Base-by-base conservation (phyloP, 176 grass and related monocot species). In the Miscanthus lutarioriparius region DNA sequence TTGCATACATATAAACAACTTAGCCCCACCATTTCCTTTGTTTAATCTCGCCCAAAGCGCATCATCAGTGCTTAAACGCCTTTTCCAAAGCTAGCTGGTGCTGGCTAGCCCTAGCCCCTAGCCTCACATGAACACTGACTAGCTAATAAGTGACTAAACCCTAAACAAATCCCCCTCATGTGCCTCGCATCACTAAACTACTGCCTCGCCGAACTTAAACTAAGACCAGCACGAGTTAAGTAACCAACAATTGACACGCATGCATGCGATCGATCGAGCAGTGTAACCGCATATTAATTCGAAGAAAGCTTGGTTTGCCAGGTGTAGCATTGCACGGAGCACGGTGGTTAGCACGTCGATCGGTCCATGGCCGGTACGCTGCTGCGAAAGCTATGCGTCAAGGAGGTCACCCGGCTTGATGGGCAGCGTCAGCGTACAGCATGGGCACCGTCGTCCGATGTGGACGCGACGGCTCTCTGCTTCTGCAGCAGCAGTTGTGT, bases 201-300 rank as follows among this genome's bases (percentile, higher is more conserved):
- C 27, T 79, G 40, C 45, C 36, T 58, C 12, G 43, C 58, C n/a
- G 3, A 48, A 20, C n/a, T 48, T 86, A 86, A 80, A 84, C 76
- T 89, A 85, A 80, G 82, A 89, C 82, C 63, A 35, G 20, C 67
- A 28, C 25, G 75, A 64, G 65, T 63, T 32, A 17, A 75, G 0
- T 65, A 22, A 75, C 30, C 14, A 43, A 1, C 22, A 58, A n/a
- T 58, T n/a, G 19, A 22, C 51, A 53, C 3, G 51, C 19, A 22
- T 54, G 49, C 13, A 30, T 20, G 66, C 72, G 69, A 27, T 16
- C 10, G 15, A 11, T 2, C 13, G 1, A 8, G 26, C 41, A 10
- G 41, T 11, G 41, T 4, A 20, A 20, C 16, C 16, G 58, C 49
- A 35, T 44, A 67, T 56, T 67, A 8, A 35, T 67, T 33, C 7